Evolutionary conservation across 192 early-diverging fungal genomes (phyloP).

Genomic region (Coemansia sp.): DNA sequence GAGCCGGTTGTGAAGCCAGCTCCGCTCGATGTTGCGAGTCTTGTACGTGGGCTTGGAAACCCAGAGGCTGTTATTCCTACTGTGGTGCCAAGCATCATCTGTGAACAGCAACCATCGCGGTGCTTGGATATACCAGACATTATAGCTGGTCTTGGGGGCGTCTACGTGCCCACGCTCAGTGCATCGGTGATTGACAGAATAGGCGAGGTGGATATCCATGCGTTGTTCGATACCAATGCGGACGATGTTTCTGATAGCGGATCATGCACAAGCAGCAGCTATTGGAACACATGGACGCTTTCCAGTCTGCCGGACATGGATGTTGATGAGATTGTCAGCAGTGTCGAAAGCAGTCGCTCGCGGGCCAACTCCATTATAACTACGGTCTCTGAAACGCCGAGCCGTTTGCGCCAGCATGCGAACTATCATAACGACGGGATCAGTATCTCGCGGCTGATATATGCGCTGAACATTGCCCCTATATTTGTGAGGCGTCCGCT

Average conservation of each 20-base stretch:
- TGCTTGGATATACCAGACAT: conserved; percentile 20
- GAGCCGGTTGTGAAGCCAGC: not conserved
- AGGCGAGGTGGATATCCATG: conserved; percentile 20
- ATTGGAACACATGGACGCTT: not conserved
- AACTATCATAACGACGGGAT: conserved; percentile 17
- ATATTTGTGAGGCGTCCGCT: conserved; percentile 45
- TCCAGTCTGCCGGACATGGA: conserved; percentile 23
- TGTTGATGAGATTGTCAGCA: conserved; percentile 24
- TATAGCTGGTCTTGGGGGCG: conserved; percentile 37
- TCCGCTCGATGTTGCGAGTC: not conserved
- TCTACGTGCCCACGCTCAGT: conserved; percentile 25
- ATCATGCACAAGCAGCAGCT: not conserved
- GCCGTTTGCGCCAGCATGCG: not conserved
- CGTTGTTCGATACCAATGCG: conserved; percentile 1
- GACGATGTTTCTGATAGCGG: not conserved
- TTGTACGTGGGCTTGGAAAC: not conserved
- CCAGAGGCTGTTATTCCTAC: not conserved
- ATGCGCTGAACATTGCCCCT: conserved; percentile 33
- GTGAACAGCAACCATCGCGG: not conserved
- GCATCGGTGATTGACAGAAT: conserved; percentile 11
- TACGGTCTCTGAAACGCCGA: not conserved
- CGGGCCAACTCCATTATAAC: conserved; percentile 27
- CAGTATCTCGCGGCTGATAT: conserved; percentile 31
- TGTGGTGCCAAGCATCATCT: not conserved
- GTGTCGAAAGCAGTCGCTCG: conserved; percentile 19